Conservation (phyloP, 2,329 filamentous ascomycete genomes). For the Xylaria multiplex region DNA sequence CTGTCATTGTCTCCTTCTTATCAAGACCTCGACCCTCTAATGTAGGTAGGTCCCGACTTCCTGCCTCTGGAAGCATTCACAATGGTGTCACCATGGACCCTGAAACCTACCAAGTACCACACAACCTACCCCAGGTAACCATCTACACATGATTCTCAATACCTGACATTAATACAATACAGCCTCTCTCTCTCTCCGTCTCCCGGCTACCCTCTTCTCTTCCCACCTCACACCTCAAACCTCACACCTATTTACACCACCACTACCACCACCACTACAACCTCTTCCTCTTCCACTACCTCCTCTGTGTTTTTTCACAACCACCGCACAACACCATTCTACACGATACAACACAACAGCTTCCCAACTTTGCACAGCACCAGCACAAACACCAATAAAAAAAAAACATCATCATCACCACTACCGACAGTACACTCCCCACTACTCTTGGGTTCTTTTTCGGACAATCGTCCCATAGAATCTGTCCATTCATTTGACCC, state of each 20-base stretch:
- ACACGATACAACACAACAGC: background rate
- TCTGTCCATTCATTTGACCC: conserved; percentile 19
- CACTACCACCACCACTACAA: no score
- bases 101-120: conserved; percentile 20
- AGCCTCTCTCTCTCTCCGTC: background rate
- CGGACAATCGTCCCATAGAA: background rate
- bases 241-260: conserved; percentile 24
- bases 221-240: background rate
- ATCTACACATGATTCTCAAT: background rate
- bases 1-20: conserved; percentile 11
- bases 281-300: background rate
- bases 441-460: conserved; percentile 2
- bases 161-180: background rate
- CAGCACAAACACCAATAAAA: background rate
- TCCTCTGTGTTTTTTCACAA: background rate
- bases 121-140: background rate
- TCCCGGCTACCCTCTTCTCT: background rate
- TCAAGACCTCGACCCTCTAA: conserved; percentile 9
- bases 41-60: conserved; percentile 24
- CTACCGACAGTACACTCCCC: background rate
- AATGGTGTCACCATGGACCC: conserved; percentile 11
- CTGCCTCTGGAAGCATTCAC: conserved; percentile 10
- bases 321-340: conserved; percentile 4
- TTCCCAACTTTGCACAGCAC: background rate
- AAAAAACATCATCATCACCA: background rate